These are phyloP conservation scores for Penicillium sp. DNA, from an alignment of 2,329 filamentous ascomycete species.

Conservation along the genomic window DNA sequence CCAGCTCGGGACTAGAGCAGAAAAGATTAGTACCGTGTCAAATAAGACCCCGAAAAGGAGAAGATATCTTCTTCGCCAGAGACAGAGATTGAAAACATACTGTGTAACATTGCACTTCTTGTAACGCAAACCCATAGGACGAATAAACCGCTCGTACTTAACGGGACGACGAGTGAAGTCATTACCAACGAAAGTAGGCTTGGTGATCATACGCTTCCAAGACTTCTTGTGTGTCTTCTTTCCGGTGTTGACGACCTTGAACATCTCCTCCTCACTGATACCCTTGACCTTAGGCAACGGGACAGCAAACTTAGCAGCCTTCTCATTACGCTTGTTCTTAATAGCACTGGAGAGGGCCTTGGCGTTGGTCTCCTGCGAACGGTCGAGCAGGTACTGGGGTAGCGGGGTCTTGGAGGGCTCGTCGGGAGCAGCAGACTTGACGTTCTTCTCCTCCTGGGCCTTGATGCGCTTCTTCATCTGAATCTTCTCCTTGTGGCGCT, in stretches of 20 bases:
- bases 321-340: slow-evolving; percentile 92
- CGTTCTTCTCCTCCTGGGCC: slow-evolving; percentile 90
- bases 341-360: slow-evolving; percentile 79
- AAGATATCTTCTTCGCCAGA: too few species aligned
- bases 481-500: slow-evolving; percentile 95
- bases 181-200: slow-evolving; percentile 83
- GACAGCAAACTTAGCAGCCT: slow-evolving; percentile 88
- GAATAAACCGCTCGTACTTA: slow-evolving; percentile 68
- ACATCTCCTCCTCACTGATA: slow-evolving; percentile 95
- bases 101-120: slow-evolving; percentile 69
- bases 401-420: slow-evolving; percentile 74
- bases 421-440: slow-evolving; percentile 76
- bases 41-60: slow-evolving; percentile 4
- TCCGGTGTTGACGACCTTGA: slow-evolving; percentile 92
- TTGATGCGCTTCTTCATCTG: slow-evolving; percentile 95
- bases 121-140: slow-evolving; percentile 73
- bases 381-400: slow-evolving; percentile 89
- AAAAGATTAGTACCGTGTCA: slow-evolving; percentile 12
- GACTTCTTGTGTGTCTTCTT: slow-evolving; percentile 89
- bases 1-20: slow-evolving; percentile 60
- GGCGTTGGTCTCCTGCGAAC: slow-evolving; percentile 63
- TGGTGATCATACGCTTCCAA: slow-evolving; percentile 64
- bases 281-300: slow-evolving; percentile 91
- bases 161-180: slow-evolving; percentile 88
- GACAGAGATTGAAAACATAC: slow-evolving; percentile 22